phyloP scores from a whole-genome alignment of 2,329 filamentous ascomycete genomes.

The Blastomyces gilchristii region DNA sequence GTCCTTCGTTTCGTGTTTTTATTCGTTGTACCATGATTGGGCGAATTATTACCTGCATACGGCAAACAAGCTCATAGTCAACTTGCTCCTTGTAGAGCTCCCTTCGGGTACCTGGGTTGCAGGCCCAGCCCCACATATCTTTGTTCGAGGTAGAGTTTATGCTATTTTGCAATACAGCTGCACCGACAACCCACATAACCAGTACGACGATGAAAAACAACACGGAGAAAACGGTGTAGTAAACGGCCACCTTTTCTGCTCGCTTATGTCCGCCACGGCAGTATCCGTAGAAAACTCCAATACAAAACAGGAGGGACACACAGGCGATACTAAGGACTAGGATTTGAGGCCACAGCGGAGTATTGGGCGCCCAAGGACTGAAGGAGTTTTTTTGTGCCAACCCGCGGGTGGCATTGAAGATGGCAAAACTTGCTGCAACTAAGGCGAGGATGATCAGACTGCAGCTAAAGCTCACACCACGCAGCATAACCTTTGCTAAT shows the following conservation, averaged over 20 bases:
- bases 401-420: conserved; percentile 78
- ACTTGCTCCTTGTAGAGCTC: conserved; percentile 70
- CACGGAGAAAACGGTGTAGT: conserved; percentile 90
- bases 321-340: conserved; percentile 68
- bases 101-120: conserved; percentile 72
- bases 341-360: conserved; percentile 81
- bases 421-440: conserved; percentile 74
- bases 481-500: conserved; percentile 88
- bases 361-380: conserved; percentile 71
- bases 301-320: conserved; percentile 67
- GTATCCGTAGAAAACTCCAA: conserved; percentile 75
- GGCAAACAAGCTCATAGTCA: conserved; percentile 82
- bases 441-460: conserved; percentile 89
- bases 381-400: conserved; percentile 69
- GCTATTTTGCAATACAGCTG: conserved; percentile 69
- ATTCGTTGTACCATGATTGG: conserved; percentile 11
- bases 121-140: conserved; percentile 98
- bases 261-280: conserved; percentile 77
- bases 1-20: conserved; percentile 13
- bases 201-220: conserved; percentile 90
- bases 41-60: conserved; percentile 56
- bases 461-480: conserved; percentile 93
- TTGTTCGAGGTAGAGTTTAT: conserved; percentile 63
- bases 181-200: conserved; percentile 82
- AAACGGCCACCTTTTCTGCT: conserved; percentile 86